phyloP scores from a whole-genome alignment of 805 yeast species.

The Yamadazyma sp. region DNA sequence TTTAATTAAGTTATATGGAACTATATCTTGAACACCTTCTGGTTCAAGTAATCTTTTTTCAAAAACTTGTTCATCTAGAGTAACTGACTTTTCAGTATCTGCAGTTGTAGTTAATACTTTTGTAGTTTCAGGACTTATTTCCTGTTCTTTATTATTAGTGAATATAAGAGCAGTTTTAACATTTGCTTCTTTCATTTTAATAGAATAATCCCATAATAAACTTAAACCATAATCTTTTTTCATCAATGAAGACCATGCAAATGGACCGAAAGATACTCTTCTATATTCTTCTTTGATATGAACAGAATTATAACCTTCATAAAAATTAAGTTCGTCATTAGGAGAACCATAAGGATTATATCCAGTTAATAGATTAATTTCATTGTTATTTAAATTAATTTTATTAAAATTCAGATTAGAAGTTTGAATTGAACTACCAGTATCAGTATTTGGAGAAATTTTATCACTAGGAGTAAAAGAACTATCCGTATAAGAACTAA shows the following conservation, averaged over 20 bases:
- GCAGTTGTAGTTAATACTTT: conserved; percentile 15
- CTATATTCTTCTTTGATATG: conserved; percentile 23
- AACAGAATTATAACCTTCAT: conserved; percentile 29
- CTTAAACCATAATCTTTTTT: conserved; percentile 30
- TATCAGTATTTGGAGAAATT: background rate
- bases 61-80: conserved; percentile 23
- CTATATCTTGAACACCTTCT: conserved; percentile 32
- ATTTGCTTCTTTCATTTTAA: conserved; percentile 16
- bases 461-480: background rate
- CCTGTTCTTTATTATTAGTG: conserved; percentile 13
- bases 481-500: background rate
- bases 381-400: background rate
- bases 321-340: conserved; percentile 34
- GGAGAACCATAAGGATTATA: conserved; percentile 23
- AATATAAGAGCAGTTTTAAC: conserved; percentile 24
- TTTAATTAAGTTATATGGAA: conserved; percentile 26
- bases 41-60: conserved; percentile 28
- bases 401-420: no score
- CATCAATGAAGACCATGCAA: conserved; percentile 37
- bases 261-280: conserved; percentile 37
- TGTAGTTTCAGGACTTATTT: conserved; percentile 22
- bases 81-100: conserved; percentile 5
- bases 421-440: background rate
- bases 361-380: conserved; percentile 13
- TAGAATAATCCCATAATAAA: conserved; percentile 31